Conservation (phyloP, 148 eudicot genomes). For the Dianthus caryophyllus region DNA sequence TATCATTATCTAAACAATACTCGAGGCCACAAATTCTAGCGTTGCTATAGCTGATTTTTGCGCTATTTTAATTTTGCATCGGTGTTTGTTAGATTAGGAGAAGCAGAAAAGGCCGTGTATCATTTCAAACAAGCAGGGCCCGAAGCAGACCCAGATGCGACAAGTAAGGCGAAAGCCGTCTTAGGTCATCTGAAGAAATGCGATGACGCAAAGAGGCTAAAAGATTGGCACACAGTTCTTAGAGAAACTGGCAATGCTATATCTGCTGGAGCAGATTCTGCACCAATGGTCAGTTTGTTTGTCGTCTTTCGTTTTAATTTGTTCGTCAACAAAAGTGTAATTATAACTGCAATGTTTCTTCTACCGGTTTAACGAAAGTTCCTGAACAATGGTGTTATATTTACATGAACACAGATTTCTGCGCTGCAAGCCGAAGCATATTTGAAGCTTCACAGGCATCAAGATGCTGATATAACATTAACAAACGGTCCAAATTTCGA, state of each 20-base stretch:
- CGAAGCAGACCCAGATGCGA: constrained; percentile 79
- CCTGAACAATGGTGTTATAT: background rate
- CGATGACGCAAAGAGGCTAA: constrained; percentile 63
- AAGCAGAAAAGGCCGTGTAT: constrained; percentile 64
- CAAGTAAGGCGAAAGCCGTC: constrained; percentile 51
- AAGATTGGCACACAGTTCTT: constrained; percentile 76
- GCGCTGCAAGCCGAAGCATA: constrained; percentile 86
- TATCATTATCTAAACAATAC: background rate
- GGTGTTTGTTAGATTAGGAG: constrained; percentile 70
- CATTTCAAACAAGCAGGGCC: constrained; percentile 78
- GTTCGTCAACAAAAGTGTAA: background rate
- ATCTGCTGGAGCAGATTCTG: constrained; percentile 78
- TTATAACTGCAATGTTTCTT: background rate
- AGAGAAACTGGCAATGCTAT: constrained; percentile 53
- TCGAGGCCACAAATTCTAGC: background rate
- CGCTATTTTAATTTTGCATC: background rate
- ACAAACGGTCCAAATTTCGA: constrained; percentile 58
- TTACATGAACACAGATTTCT: constrained; percentile 39
- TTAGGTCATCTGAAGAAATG: constrained; percentile 60
- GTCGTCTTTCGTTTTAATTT: background rate
- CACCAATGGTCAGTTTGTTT: constrained; percentile 55
- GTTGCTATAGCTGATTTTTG: background rate
- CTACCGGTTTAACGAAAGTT: background rate
- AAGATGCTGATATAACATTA: constrained; percentile 70
- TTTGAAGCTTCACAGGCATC: constrained; percentile 60